Conservation (phyloP, 805 yeast species). For the Zygosaccharomyces kombuchaensis region DNA sequence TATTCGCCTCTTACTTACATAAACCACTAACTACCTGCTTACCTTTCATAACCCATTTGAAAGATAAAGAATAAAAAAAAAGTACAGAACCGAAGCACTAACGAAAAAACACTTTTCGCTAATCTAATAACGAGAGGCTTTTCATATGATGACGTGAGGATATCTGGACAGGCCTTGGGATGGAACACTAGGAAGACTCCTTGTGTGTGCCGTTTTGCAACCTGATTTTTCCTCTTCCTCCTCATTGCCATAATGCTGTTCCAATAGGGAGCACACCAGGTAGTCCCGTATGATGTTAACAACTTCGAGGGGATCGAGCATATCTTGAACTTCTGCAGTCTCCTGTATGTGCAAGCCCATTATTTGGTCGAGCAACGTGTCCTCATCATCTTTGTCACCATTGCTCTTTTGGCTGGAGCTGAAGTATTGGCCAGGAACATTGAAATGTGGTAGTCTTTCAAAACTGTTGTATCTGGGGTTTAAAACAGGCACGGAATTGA, state of each 20-base stretch:
- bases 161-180: slow-evolving; percentile 10
- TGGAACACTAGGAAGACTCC: neutral
- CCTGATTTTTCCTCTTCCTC: neutral
- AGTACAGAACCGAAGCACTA: neutral
- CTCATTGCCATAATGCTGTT: slow-evolving; percentile 23
- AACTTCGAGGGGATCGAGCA: slow-evolving; percentile 15
- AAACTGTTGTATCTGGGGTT: slow-evolving; percentile 11
- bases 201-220: neutral
- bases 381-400: slow-evolving; percentile 1
- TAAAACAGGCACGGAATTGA: slow-evolving; percentile 17
- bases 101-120: neutral
- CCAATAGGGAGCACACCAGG: slow-evolving; percentile 28
- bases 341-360: neutral
- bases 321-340: slow-evolving; percentile 8
- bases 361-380: neutral
- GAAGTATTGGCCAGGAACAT: slow-evolving; percentile 11
- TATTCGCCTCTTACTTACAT: too few species aligned
- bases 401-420: slow-evolving; percentile 23
- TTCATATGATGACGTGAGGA: slow-evolving; percentile 10
- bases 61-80: neutral
- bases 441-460: slow-evolving; percentile 12
- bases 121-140: neutral
- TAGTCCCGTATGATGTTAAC: slow-evolving; percentile 30
- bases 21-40: neutral
- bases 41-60: neutral